These are phyloP conservation scores for Pleurotus sapidus DNA, from an alignment of 768 basidiomycete genomes.

Conservation along the genomic window DNA sequence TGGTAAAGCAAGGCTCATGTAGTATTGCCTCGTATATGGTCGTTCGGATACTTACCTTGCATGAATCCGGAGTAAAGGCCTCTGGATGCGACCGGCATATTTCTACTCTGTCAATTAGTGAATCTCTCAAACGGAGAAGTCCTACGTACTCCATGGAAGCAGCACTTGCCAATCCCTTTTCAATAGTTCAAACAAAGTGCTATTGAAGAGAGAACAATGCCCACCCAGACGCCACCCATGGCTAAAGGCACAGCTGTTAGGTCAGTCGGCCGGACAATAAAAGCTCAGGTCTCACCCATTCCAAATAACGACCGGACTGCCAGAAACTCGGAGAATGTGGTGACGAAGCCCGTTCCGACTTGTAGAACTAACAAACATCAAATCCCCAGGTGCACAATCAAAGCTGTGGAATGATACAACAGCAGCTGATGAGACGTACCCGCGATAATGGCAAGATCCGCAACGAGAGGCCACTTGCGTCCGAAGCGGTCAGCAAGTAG, in stretches of 20 bases:
- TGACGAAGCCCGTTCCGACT: conserved; percentile 57
- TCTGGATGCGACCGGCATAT: conserved; percentile 12
- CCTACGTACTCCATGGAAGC: conserved; percentile 14
- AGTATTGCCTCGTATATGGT: not conserved
- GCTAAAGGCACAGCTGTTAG: conserved; percentile 3
- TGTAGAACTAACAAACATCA: conserved; percentile 44
- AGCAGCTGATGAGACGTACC: not conserved
- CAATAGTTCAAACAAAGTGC: not conserved
- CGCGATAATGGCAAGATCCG: conserved; percentile 9
- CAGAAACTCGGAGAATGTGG: conserved; percentile 56
- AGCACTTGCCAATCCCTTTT: conserved; percentile 14
- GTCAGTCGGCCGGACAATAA: not conserved
- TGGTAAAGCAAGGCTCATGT: not conserved
- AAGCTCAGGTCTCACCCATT: conserved; percentile 19
- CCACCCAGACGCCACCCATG: conserved; percentile 15
- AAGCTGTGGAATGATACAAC: not conserved
- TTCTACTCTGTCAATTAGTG: not conserved
- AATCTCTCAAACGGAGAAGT: no score
- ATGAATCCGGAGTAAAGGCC: conserved; percentile 15
- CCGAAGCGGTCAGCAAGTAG: conserved; percentile 27
- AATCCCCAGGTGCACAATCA: no score
- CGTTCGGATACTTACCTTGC: conserved; percentile 6
- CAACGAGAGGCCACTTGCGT: conserved; percentile 13
- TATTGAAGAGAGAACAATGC: not conserved
- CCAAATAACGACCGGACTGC: conserved; percentile 62